These are phyloP conservation scores for Aurinia saxatilis DNA, from an alignment of 345 rosid genomes.

Conservation along the genomic window DNA sequence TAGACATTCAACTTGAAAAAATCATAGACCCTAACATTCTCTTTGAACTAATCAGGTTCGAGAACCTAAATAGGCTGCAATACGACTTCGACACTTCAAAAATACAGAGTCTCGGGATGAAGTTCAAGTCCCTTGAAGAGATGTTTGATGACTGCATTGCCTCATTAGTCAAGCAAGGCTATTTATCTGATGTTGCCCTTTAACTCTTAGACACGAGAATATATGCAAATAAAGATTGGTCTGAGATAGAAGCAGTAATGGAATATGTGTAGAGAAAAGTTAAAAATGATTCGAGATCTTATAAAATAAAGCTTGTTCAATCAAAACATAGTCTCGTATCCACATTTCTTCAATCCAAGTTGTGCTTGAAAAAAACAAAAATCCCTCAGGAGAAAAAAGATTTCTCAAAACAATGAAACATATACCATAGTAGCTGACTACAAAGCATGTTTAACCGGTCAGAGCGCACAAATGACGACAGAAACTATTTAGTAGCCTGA, in stretches of 20 bases:
- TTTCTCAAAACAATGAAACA: background rate
- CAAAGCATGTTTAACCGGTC: background rate
- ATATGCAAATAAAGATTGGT: background rate
- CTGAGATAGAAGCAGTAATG: background rate
- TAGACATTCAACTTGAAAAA: background rate
- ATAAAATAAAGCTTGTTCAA: no score
- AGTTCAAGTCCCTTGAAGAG: conserved; percentile 54
- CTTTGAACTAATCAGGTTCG: conserved; percentile 42
- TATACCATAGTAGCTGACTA: background rate
- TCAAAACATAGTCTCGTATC: background rate
- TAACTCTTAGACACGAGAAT: background rate
- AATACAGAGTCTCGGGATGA: conserved; percentile 50
- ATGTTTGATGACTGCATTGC: conserved; percentile 74
- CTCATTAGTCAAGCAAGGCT: conserved; percentile 50
- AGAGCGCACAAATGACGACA: background rate
- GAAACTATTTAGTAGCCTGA: conserved; percentile 77
- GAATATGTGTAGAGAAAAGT: background rate
- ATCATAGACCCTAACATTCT: background rate
- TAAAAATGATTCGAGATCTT: background rate
- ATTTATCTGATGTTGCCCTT: conserved; percentile 23
- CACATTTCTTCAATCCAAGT: background rate
- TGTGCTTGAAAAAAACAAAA: no score
- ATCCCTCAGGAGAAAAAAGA: background rate
- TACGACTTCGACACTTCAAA: conserved; percentile 62
- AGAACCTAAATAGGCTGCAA: conserved; percentile 41